phyloP scores from a whole-genome alignment of 805 yeast species.

The Pichia nakasei region DNA sequence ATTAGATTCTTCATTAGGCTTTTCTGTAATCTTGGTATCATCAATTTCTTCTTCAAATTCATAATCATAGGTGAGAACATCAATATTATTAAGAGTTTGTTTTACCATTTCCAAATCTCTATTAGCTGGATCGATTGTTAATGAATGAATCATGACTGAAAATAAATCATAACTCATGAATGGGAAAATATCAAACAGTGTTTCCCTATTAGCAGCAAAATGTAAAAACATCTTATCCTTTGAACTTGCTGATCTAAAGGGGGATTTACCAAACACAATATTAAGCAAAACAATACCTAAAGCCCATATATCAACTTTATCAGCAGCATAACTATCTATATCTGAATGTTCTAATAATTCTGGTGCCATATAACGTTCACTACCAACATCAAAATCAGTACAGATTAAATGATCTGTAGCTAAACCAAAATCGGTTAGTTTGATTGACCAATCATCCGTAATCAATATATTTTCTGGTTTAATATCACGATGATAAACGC shows the following conservation, averaged over 20 bases:
- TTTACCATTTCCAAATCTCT: slow-evolving; percentile 59
- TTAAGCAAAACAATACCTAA: slow-evolving; percentile 77
- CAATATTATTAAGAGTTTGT: slow-evolving; percentile 48
- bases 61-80: slow-evolving; percentile 77
- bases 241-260: slow-evolving; percentile 72
- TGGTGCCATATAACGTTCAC: slow-evolving; percentile 93
- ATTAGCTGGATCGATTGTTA: slow-evolving; percentile 82
- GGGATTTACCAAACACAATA: slow-evolving; percentile 80
- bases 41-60: slow-evolving; percentile 34
- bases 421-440: slow-evolving; percentile 51
- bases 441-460: slow-evolving; percentile 47
- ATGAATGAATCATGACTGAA: slow-evolving; percentile 65
- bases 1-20: background rate
- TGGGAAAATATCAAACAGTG: slow-evolving; percentile 85
- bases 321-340: slow-evolving; percentile 61
- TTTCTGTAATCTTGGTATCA: slow-evolving; percentile 1
- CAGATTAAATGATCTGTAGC: slow-evolving; percentile 46
- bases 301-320: slow-evolving; percentile 84
- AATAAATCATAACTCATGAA: slow-evolving; percentile 81
- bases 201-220: slow-evolving; percentile 81
- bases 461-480: slow-evolving; percentile 51
- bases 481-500: slow-evolving; percentile 47
- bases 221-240: slow-evolving; percentile 73
- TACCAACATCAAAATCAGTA: slow-evolving; percentile 76
- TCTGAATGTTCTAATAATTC: slow-evolving; percentile 60